A percentile compares a stretch with the other conserved stretches of the same genome.
These are phyloP conservation scores for Sporopachydermia quercuum DNA, from an alignment of 805 yeast species.

Conservation along the genomic window DNA sequence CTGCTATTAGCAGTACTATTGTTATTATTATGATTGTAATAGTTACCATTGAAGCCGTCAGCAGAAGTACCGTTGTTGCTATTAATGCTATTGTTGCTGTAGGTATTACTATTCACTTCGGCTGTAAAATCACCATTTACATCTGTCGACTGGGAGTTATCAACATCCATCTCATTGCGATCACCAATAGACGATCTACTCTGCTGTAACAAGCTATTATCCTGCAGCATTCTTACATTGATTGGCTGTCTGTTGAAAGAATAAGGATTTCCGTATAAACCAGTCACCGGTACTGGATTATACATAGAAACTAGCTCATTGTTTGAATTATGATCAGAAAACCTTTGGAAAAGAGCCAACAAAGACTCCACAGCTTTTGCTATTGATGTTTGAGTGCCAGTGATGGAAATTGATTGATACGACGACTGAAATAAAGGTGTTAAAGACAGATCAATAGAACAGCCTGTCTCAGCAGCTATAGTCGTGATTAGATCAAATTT, in stretches of 20 bases:
- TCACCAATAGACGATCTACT: not conserved
- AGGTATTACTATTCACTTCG: not conserved
- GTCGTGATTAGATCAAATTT: not conserved
- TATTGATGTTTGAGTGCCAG: not conserved
- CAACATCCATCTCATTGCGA: no score
- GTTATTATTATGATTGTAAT: no score
- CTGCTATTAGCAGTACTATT: no score
- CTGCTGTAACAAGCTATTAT: not conserved
- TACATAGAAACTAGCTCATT: not conserved
- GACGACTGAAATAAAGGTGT: not conserved
- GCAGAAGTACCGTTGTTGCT: no score
- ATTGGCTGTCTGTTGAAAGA: not conserved
- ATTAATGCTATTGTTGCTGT: no score
- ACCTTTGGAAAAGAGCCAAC: not conserved
- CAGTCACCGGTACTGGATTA: slow-evolving; percentile 2
- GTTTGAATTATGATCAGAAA: not conserved
- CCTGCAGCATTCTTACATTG: not conserved
- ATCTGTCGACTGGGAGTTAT: not conserved
- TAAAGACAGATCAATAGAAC: not conserved
- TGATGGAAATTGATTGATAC: not conserved
- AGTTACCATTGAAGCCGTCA: not conserved
- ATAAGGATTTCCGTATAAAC: slow-evolving; percentile 1
- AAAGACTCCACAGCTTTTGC: not conserved
- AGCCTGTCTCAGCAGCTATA: not conserved
- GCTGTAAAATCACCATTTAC: not conserved